Base-by-base conservation (phyloP, 2,329 filamentous ascomycete genomes). In the Penicillium capsulatum region DNA sequence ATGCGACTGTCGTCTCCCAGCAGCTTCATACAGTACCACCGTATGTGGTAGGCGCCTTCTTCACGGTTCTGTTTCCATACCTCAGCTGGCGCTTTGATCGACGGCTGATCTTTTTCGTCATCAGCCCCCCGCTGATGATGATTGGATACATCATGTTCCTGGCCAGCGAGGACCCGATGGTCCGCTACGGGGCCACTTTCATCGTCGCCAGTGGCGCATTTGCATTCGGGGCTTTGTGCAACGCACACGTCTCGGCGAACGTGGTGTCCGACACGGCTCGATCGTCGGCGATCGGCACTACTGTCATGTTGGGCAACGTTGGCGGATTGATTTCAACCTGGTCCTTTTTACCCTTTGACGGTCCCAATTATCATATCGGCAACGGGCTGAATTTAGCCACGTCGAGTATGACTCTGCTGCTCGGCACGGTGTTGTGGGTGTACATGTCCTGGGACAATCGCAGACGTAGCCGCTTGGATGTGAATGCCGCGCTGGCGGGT, bases 291-390 rank as follows among this genome's bases (percentile, higher is more conserved):
- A 83, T 86, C 31, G 81, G 77, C 8, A 76, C 75, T 0, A 80
- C 79, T 37, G 79, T 86, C 54, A 86, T 86, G 81, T 67, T 84
- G 16, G 84, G 83, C 17, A 86, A 86, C 38, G 58, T 86, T n/a
- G 84, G 84, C 2, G 84, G 83, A 0, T 59, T 86, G 22, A 73
- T 84, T 42, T 74, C 77, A 1, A 82, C 79, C 0, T 85, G 81
- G 80, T 73, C 70, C 1, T 85, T 82, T 62, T 53, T 85, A 11
- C 73, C 75, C 0, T 76, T 66, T 50, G 83, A 86, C 54, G 76
- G 53, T 0, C 83, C 83, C 0, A 63, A 86, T 42, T 88, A 80
- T 53, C 79, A 70, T 44, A 84, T 86, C 40, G 83, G 83, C 1
- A 86, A 86, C 54, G 83, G 83, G 0, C 59, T 87, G 24, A 87